phyloP scores from a whole-genome alignment of 805 yeast species.

The Komagataella mondaviorum region DNA sequence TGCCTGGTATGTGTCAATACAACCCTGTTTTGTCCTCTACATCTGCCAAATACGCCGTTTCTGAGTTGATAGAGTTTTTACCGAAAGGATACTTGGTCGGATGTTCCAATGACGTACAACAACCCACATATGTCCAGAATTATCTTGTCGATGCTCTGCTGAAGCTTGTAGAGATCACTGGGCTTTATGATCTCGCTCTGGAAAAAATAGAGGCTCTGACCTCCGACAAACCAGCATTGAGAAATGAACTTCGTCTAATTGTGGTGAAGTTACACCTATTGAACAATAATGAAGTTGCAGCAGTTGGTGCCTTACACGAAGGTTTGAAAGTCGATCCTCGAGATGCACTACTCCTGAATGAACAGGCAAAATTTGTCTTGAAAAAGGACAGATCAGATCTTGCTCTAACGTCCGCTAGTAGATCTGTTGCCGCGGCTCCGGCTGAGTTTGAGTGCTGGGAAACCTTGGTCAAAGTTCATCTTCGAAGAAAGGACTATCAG shows the following conservation, averaged over 20 bases:
- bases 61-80: conserved; percentile 26
- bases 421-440: conserved; percentile 58
- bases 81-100: conserved; percentile 37
- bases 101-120: conserved; percentile 17
- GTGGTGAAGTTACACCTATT: conserved; percentile 25
- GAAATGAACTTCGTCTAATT: conserved; percentile 17
- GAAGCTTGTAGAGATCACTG: conserved; percentile 24
- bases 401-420: conserved; percentile 46
- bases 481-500: conserved; percentile 37
- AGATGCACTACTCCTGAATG: conserved; percentile 40
- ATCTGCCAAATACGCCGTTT: conserved; percentile 22
- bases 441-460: conserved; percentile 69
- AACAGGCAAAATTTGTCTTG: conserved; percentile 53
- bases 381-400: conserved; percentile 35
- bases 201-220: conserved; percentile 17
- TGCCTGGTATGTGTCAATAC: conserved; percentile 45
- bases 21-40: conserved; percentile 23
- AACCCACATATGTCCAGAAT: conserved; percentile 29
- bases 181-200: conserved; percentile 25
- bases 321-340: conserved; percentile 30
- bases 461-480: conserved; percentile 44
- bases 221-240: conserved; percentile 4
- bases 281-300: conserved; percentile 31
- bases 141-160: conserved; percentile 36
- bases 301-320: conserved; percentile 28